These are phyloP conservation scores for Pichia insulana DNA, from an alignment of 805 yeast genomes.

Conservation along the genomic window DNA sequence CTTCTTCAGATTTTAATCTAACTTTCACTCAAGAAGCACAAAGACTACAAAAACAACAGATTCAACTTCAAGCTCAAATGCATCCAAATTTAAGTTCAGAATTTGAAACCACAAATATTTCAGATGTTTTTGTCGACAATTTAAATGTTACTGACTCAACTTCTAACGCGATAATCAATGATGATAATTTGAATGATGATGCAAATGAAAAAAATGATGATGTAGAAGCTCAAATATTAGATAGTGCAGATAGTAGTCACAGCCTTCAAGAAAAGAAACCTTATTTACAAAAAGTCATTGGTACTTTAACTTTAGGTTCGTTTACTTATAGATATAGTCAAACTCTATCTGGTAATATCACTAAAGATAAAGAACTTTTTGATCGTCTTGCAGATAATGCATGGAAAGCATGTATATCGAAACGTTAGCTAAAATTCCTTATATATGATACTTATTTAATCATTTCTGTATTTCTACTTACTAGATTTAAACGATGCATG, in stretches of 20 bases:
- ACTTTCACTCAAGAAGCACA: not conserved
- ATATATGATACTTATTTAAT: no score
- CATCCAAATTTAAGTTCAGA: constrained; percentile 2
- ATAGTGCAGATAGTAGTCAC: constrained; percentile 15
- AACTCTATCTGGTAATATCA: constrained; percentile 9
- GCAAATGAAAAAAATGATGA: constrained; percentile 1
- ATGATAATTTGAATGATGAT: not conserved
- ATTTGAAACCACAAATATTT: constrained; percentile 2
- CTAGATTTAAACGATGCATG: no score
- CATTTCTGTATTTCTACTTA: no score
- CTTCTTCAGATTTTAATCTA: not conserved
- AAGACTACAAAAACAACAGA: constrained; percentile 2
- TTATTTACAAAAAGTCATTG: constrained; percentile 8
- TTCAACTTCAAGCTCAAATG: constrained; percentile 1
- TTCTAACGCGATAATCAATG: not conserved
- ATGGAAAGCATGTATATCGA: constrained; percentile 14
- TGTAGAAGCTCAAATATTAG: constrained; percentile 3
- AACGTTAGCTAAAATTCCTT: not conserved
- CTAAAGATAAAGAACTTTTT: constrained; percentile 14
- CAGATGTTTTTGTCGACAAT: constrained; percentile 6
- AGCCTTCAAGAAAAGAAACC: constrained; percentile 18
- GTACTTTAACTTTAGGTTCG: constrained; percentile 16
- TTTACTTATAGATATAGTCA: constrained; percentile 17
- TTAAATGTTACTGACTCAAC: not conserved
- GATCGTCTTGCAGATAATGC: constrained; percentile 15